Evolutionary conservation across 352 stramenopile species (phyloP).

Genomic region (Pythium apleroticum): DNA sequence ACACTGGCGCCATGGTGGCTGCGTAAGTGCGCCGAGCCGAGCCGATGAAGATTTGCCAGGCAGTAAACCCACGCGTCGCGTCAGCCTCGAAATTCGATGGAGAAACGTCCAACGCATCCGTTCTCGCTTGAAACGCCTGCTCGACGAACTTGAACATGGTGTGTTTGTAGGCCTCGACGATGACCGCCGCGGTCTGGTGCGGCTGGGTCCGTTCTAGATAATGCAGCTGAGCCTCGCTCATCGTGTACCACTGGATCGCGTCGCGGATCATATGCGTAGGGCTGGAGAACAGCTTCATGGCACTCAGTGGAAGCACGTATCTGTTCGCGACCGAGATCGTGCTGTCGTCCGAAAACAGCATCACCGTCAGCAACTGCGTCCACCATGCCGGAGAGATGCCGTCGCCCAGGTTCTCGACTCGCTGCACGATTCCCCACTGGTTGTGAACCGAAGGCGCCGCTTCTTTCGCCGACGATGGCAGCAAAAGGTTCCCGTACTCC

Average conservation of each 20-base stretch:
- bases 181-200: not conserved
- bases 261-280: constrained; percentile 48
- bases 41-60: constrained; percentile 11
- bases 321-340: constrained; percentile 50
- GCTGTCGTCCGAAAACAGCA: constrained; percentile 58
- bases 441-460: constrained; percentile 44
- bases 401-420: constrained; percentile 45
- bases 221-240: constrained; percentile 50
- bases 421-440: constrained; percentile 57
- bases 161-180: not conserved
- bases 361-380: constrained; percentile 59
- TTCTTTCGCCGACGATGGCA: constrained; percentile 40
- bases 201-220: constrained; percentile 26
- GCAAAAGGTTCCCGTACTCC: constrained; percentile 60
- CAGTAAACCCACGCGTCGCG: constrained; percentile 11
- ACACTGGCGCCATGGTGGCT: constrained; percentile 38
- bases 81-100: not conserved
- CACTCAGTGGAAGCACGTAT: constrained; percentile 51
- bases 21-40: constrained; percentile 6
- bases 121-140: constrained; percentile 19
- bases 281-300: constrained; percentile 36
- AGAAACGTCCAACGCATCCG: constrained; percentile 10
- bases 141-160: not conserved
- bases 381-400: constrained; percentile 29
- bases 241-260: constrained; percentile 52